phyloP scores from a whole-genome alignment of 805 yeast genomes.

The Candida boidinii region DNA sequence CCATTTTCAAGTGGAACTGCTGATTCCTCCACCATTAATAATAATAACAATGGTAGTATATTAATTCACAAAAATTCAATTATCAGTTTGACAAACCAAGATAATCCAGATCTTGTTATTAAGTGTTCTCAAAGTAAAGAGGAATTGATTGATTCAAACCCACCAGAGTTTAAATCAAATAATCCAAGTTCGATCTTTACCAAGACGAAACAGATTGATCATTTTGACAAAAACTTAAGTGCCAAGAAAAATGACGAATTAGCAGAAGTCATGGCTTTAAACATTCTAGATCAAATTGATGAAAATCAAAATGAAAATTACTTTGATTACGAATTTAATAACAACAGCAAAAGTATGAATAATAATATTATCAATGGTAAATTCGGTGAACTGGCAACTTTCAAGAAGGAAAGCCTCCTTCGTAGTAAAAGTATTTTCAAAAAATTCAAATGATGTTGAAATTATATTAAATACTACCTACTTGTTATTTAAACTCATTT shows the following conservation, averaged over 20 bases:
- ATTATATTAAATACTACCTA: too few species aligned
- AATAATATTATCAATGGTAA: too few species aligned
- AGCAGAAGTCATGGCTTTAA: conserved; percentile 27
- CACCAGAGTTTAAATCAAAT: conserved; percentile 2
- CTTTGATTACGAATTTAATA: too few species aligned
- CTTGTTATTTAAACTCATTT: too few species aligned
- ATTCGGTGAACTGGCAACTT: too few species aligned
- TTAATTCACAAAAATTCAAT: neutral
- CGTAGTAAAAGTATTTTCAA: too few species aligned
- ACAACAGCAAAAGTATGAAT: too few species aligned
- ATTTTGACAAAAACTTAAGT: conserved; percentile 18
- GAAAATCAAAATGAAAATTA: too few species aligned
- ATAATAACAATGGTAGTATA: neutral
- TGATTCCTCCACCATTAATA: conserved; percentile 1
- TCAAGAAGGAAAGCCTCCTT: too few species aligned
- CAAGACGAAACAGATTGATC: conserved; percentile 24
- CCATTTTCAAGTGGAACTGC: conserved; percentile 4
- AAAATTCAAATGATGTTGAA: too few species aligned
- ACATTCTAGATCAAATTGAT: conserved; percentile 19
- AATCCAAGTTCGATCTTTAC: conserved; percentile 20
- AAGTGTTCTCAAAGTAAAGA: neutral
- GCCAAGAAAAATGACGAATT: conserved; percentile 18
- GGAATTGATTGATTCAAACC: neutral
- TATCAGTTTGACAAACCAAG: conserved; percentile 1
- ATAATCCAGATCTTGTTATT: neutral